These are phyloP conservation scores for Globisporangium cystogenes DNA, from an alignment of 352 stramenopile species.

Conservation along the genomic window DNA sequence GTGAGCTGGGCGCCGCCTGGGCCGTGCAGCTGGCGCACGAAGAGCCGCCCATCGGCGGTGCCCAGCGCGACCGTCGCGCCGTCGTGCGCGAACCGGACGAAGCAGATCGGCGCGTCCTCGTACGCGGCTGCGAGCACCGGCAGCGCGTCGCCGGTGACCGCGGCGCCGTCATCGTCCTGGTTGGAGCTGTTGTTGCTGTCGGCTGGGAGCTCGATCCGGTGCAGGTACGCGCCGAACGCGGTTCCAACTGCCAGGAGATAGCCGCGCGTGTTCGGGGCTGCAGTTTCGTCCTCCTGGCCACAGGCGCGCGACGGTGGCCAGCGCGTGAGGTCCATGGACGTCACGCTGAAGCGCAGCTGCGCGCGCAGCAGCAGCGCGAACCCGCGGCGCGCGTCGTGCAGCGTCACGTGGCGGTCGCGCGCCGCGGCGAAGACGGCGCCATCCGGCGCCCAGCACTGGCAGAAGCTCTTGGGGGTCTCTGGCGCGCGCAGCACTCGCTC, in stretches of 20 bases:
- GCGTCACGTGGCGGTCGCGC: constrained; percentile 20
- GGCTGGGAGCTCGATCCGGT: constrained; percentile 14
- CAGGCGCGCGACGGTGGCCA: not conserved
- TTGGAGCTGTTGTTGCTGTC: not conserved
- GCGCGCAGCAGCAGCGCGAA: constrained; percentile 16
- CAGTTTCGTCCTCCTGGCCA: not conserved
- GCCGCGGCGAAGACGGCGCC: constrained; percentile 24
- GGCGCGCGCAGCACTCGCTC: constrained; percentile 27
- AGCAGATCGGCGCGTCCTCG: constrained; percentile 27
- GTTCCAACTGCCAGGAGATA: constrained; percentile 26
- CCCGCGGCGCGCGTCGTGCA: constrained; percentile 20
- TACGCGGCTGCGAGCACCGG: constrained; percentile 15
- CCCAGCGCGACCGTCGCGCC: constrained; percentile 27
- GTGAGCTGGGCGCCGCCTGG: not conserved
- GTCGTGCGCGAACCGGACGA: constrained; percentile 34
- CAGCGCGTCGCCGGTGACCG: not conserved
- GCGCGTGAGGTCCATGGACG: constrained; percentile 23
- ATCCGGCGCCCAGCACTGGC: constrained; percentile 44
- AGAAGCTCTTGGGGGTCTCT: constrained; percentile 20
- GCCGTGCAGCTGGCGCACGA: constrained; percentile 21
- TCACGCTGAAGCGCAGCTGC: constrained; percentile 26
- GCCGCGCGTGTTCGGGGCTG: not conserved
- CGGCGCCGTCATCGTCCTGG: not conserved
- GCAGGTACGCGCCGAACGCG: constrained; percentile 28
- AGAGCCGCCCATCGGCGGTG: constrained; percentile 46